These are phyloP conservation scores for Gyrodon lividus DNA, from an alignment of 768 basidiomycete species.

Conservation along the genomic window DNA sequence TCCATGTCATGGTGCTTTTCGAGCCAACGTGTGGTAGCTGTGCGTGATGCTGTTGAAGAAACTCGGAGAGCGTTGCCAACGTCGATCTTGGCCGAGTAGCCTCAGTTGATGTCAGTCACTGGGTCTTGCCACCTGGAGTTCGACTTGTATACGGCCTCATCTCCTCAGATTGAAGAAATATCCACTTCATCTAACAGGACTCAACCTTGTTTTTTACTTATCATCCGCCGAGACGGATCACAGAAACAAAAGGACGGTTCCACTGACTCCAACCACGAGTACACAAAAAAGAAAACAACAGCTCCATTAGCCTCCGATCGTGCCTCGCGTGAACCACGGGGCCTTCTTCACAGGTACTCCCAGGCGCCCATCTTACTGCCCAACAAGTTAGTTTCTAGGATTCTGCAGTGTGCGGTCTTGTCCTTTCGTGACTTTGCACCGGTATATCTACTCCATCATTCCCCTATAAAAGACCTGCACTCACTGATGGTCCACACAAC, in stretches of 20 bases:
- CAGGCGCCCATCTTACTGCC: neutral
- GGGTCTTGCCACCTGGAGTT: no score
- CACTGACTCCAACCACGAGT: no score
- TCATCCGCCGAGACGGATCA: no score
- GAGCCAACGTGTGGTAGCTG: neutral
- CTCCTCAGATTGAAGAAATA: neutral
- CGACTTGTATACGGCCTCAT: no score
- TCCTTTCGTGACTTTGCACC: neutral
- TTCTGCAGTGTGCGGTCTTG: neutral
- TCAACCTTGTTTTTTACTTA: neutral
- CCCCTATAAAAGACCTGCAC: slow-evolving; percentile 3
- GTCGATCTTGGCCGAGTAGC: neutral
- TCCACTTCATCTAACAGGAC: neutral
- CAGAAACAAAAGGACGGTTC: no score
- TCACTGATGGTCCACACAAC: neutral
- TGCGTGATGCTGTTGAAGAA: no score
- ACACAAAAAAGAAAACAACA: neutral
- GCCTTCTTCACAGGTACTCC: neutral
- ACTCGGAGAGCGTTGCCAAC: no score
- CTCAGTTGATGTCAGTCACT: neutral
- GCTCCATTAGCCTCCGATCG: no score
- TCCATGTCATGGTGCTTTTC: neutral
- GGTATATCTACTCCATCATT: neutral
- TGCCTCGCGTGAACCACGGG: neutral
- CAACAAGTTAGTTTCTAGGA: neutral